Evolutionary conservation across 192 early-diverging fungal species (phyloP), one percentile per base, ranked within the genome.

Genomic region (Backusella sp.): DNA sequence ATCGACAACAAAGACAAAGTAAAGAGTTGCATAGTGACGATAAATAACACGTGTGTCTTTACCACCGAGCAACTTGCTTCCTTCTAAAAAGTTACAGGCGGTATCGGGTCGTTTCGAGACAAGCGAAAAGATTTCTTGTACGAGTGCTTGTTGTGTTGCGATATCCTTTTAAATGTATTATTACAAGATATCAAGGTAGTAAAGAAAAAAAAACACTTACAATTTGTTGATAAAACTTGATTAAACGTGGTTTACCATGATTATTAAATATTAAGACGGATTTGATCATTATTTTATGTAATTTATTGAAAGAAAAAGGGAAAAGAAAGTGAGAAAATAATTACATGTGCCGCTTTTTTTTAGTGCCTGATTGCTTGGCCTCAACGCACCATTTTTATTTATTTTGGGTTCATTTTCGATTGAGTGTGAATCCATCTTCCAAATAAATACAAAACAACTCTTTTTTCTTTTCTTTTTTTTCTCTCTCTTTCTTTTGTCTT

Each of bases 211-310:
- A 66, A 8, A 28, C 28, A 68, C 82, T 77, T 88, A 94, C 94
- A 53, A 98, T 87, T 73, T 96, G 95, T 79, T 95, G 91, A 82
- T 98, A 99, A 86, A 96, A 97, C 79, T 96, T 92, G 78, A 96
- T 91, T 28, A 98, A 81, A 74, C 98, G 91, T 46, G 98, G 94
- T 78, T 97, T 98, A 69, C 98, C 98, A 76, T 94, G 91, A 80
- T 96, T 97, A 86, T 99, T 99, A 85, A 99, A 98, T 82, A 98
- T 98, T 76, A 98, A 91, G n/a, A 97, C 96, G n/a, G 95, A 95
- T 75, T 95, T 92, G 79, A 99, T 96, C 92, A 95, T 94, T 77
- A n/a, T 81, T 44, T 32, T 66, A 32, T 53, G 3, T 39, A n/a
- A n/a, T 53, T 53, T 59, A 59, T 59, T 9, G 0, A 12, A 12